Conservation (phyloP, 2,329 filamentous ascomycete species). For the Cladophialophora psammophila region DNA sequence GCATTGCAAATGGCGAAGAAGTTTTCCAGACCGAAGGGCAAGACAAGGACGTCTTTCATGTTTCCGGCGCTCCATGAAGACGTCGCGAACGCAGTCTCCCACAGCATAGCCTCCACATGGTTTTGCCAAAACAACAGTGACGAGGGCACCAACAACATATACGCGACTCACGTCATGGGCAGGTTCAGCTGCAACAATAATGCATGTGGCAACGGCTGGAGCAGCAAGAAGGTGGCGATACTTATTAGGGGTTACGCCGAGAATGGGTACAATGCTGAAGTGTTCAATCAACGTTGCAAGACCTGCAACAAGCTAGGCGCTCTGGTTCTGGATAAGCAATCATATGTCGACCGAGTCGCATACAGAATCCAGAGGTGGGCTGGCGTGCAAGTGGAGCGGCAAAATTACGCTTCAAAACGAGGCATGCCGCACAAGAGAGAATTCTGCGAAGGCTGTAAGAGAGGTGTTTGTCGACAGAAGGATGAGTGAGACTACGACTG, state of each 20-base stretch:
- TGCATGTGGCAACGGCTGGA: constrained; percentile 48
- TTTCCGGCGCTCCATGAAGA: constrained; percentile 30
- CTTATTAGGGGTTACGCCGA: constrained; percentile 52
- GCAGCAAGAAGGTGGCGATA: constrained; percentile 52
- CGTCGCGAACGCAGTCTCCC: constrained; percentile 28
- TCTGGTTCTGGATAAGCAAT: constrained; percentile 46
- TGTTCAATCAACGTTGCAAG: constrained; percentile 55
- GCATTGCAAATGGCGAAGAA: constrained; percentile 26
- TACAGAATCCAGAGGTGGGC: constrained; percentile 55
- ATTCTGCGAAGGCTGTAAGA: constrained; percentile 36
- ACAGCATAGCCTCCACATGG: constrained; percentile 44
- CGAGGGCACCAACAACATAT: constrained; percentile 39
- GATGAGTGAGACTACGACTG: constrained; percentile 21
- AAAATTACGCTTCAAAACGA: constrained; percentile 15
- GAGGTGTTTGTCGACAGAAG: constrained; percentile 30
- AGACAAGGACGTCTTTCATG: constrained; percentile 30
- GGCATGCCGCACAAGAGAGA: constrained; percentile 28
- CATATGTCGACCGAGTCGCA: constrained; percentile 53
- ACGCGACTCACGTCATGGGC: constrained; percentile 54
- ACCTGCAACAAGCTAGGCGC: constrained; percentile 46
- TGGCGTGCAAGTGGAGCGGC: constrained; percentile 24
- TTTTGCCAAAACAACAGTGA: constrained; percentile 46
- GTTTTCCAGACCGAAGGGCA: constrained; percentile 15
- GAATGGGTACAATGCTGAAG: constrained; percentile 53
- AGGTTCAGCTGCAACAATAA: constrained; percentile 49